Conservation (phyloP, 257 asterid species). For the Anisodus tanguticus region DNA sequence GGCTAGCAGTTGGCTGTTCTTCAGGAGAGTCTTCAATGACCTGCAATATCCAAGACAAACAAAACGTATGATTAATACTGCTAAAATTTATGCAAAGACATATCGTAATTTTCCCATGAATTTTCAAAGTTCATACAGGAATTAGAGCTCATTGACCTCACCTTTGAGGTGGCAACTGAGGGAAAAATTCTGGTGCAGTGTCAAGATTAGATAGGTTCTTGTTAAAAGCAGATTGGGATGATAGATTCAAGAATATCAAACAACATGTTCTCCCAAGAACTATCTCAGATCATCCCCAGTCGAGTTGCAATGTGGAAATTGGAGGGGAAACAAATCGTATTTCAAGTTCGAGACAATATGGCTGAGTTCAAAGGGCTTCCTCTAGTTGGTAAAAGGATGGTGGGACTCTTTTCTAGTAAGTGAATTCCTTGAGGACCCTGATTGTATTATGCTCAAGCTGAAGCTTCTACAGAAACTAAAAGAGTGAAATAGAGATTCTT, state of each 20-base stretch:
- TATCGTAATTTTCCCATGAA: not conserved
- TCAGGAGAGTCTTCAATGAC: constrained; percentile 64
- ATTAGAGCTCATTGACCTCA: constrained; percentile 9
- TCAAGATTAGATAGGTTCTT: constrained; percentile 11
- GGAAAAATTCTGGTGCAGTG: not conserved
- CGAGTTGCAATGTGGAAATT: constrained; percentile 16
- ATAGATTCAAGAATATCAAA: constrained; percentile 13
- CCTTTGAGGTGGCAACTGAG: not conserved
- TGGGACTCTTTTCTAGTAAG: constrained; percentile 20
- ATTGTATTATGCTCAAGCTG: not conserved
- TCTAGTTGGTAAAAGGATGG: constrained; percentile 11
- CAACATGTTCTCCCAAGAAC: not conserved
- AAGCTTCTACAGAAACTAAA: not conserved
- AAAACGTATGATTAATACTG: constrained; percentile 6
- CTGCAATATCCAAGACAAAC: constrained; percentile 47
- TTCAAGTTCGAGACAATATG: not conserved
- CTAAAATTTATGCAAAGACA: not conserved
- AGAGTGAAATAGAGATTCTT: not conserved
- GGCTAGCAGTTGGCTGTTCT: constrained; percentile 43
- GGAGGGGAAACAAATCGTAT: not conserved
- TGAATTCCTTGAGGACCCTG: not conserved
- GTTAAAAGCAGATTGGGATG: not conserved
- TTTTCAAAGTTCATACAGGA: not conserved
- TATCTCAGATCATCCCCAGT: not conserved
- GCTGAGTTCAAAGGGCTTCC: constrained; percentile 6